Base-by-base conservation (phyloP, 306 rosid genomes). In the Quercus berberidifolia region DNA sequence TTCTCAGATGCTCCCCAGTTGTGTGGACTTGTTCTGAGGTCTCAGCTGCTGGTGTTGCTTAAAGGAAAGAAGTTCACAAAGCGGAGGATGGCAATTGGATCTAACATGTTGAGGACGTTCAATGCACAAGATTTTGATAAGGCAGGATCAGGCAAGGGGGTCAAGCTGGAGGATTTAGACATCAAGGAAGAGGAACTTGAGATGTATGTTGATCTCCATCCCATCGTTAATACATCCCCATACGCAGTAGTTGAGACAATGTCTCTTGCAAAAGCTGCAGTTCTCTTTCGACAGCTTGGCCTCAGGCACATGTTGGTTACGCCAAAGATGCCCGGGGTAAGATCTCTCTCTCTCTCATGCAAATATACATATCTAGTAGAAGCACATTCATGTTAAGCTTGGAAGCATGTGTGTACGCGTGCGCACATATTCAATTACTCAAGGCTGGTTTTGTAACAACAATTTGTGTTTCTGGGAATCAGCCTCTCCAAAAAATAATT, bases 151-250 rank as follows among this genome's bases (percentile, higher is more conserved):
- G 98, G 97, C 52, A 92, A 87, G 74, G 97, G 93, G 76, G 54
- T 87, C 55, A 85, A 81, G 65, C 65, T 93, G 28, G 92, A 80
- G 78, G 90, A 89, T 81, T 72, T 90, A 78, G 83, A 87, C 69
- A 85, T 92, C 14, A 72, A 56, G 2, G 88, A 85, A 55, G 93
- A 86, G 38, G 97, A 92, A 65, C 79, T 86, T 92, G 93, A 89
- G 73, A 83, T 90, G 97, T 92, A 84, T 75, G 83, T 90, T 79
- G 97, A 92, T 81, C 89, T 92, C 52, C 95, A 88, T 88, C 92
- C 89, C 17, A 82, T 92, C 30, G 86, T 88, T 20, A 92, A 92
- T 59, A 76, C 80, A 0, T 92, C 95, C 17, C 88, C 95, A 0
- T 83, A 90, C 79, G 89, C 97, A 2, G 91, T 92, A 14, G 83